These are phyloP conservation scores for Podila verticillata DNA, from an alignment of 192 early-diverging fungal genomes.

Conservation along the genomic window DNA sequence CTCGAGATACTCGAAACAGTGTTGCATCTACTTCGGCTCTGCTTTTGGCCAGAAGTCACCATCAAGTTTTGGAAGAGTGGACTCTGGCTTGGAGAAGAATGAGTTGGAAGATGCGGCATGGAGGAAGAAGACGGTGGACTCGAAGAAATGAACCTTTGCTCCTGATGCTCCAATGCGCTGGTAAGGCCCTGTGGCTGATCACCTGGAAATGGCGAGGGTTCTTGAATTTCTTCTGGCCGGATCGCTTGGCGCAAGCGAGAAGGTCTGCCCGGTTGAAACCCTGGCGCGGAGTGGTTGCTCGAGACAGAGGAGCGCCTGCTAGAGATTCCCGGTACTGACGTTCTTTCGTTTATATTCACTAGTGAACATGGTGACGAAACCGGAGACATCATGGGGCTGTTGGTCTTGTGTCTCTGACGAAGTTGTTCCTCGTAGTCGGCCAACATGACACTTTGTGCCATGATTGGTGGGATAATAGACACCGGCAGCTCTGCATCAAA, in stretches of 20 bases:
- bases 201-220: too few species aligned
- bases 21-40: constrained; percentile 7
- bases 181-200: too few species aligned
- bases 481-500: constrained; percentile 20
- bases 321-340: neutral
- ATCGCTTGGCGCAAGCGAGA: constrained; percentile 36
- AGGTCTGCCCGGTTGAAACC: constrained; percentile 20
- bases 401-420: neutral
- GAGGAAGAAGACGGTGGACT: neutral
- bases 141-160: neutral
- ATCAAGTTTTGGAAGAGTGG: constrained; percentile 30
- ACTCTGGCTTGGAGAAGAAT: constrained; percentile 3
- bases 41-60: neutral
- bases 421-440: constrained; percentile 1
- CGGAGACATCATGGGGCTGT: too few species aligned
- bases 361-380: too few species aligned
- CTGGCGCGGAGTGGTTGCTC: neutral
- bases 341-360: neutral
- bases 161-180: neutral
- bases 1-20: constrained; percentile 11
- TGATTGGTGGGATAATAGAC: constrained; percentile 19
- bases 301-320: neutral
- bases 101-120: neutral
- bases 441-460: constrained; percentile 13
- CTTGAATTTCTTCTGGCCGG: neutral